phyloP scores from a whole-genome alignment of 345 rosid genomes.

The Crucihimalaya himalaica region DNA sequence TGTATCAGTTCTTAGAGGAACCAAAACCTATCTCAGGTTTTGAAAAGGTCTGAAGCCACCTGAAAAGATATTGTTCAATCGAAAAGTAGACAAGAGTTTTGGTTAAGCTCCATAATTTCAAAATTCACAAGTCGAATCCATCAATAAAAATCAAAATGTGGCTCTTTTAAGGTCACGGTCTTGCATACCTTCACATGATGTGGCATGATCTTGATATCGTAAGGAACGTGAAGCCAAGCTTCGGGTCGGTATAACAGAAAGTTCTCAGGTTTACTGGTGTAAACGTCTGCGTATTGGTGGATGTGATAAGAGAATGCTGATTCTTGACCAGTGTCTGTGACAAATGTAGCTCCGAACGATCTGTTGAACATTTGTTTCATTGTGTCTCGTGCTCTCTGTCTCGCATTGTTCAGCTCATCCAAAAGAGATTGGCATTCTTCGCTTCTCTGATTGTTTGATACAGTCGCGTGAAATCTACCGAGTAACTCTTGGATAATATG shows the following conservation, averaged over 20 bases:
- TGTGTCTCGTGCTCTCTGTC: slow-evolving; percentile 63
- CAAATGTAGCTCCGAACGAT: slow-evolving; percentile 96
- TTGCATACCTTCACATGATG: slow-evolving; percentile 85
- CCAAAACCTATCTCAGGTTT: slow-evolving; percentile 31
- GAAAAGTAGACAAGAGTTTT: neutral
- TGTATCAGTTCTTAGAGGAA: slow-evolving; percentile 8
- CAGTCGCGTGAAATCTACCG: slow-evolving; percentile 71
- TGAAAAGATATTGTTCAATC: slow-evolving; percentile 36
- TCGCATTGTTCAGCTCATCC: slow-evolving; percentile 70
- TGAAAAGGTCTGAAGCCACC: slow-evolving; percentile 66
- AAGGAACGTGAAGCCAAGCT: slow-evolving; percentile 96
- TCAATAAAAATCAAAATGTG: neutral
- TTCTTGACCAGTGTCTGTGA: slow-evolving; percentile 90
- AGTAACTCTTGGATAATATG: slow-evolving; percentile 93
- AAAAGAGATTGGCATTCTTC: slow-evolving; percentile 58
- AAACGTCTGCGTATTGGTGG: slow-evolving; percentile 90
- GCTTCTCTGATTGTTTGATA: slow-evolving; percentile 49
- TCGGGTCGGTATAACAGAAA: slow-evolving; percentile 75
- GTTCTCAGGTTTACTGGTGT: slow-evolving; percentile 93
- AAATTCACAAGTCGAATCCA: neutral
- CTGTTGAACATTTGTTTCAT: slow-evolving; percentile 91
- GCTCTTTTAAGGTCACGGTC: neutral
- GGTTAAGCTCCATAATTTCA: neutral
- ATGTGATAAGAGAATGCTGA: slow-evolving; percentile 96
- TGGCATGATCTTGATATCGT: slow-evolving; percentile 93